phyloP scores from a whole-genome alignment of 805 yeast genomes.

The Saccharomycopsis malanga region DNA sequence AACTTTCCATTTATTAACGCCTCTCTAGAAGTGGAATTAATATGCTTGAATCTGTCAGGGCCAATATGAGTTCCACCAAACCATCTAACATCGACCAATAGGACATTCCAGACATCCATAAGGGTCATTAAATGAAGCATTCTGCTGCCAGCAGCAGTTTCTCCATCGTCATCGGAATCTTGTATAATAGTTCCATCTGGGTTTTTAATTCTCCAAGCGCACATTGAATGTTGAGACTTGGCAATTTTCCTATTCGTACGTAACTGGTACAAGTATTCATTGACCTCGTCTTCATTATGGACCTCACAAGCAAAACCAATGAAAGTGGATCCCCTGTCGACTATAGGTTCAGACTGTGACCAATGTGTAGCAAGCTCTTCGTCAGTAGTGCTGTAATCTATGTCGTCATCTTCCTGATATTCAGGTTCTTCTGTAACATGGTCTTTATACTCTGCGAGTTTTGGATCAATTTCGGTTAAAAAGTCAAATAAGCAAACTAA shows the following conservation, averaged over 20 bases:
- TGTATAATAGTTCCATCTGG: constrained; percentile 38
- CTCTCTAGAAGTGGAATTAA: constrained; percentile 81
- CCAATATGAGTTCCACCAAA: constrained; percentile 89
- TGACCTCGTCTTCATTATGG: constrained; percentile 60
- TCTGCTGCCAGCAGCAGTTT: constrained; percentile 90
- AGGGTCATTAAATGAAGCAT: constrained; percentile 69
- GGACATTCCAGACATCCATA: constrained; percentile 77
- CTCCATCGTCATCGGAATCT: constrained; percentile 97
- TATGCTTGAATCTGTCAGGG: constrained; percentile 90
- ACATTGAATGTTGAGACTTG: constrained; percentile 72
- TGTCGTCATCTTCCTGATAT: constrained; percentile 24
- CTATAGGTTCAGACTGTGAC: constrained; percentile 67
- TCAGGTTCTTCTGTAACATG: constrained; percentile 21
- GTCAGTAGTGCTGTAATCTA: constrained; percentile 14
- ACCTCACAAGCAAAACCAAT: constrained; percentile 67
- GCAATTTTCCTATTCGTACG: constrained; percentile 59
- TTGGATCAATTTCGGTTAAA: constrained; percentile 52
- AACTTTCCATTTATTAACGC: constrained; percentile 66
- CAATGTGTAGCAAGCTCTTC: constrained; percentile 60
- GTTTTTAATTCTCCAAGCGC: constrained; percentile 74
- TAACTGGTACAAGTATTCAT: constrained; percentile 42
- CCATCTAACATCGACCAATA: constrained; percentile 79
- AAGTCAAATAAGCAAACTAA: constrained; percentile 77
- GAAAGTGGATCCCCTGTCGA: constrained; percentile 81
- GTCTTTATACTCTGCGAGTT: constrained; percentile 36